Percentiles rank a stretch among this genome's conserved stretches.
phyloP scores from a whole-genome alignment of 345 rosid genomes.

The Conringia planisiliqua region DNA sequence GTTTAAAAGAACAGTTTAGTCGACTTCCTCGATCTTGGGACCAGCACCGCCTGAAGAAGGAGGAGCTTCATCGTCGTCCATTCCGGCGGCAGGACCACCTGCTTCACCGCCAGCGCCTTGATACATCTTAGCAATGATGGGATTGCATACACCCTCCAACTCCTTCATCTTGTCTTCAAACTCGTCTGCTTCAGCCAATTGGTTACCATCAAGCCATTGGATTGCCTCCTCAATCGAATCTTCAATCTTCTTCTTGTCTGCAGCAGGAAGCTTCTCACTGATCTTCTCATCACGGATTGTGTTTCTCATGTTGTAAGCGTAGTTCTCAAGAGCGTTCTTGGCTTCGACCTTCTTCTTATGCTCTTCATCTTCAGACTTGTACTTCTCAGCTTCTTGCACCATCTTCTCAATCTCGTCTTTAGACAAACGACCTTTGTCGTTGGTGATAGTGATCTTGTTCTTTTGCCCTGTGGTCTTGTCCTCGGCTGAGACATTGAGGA shows the following conservation, averaged over 20 bases:
- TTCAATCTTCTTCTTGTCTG: constrained; percentile 52
- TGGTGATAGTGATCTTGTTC: not conserved
- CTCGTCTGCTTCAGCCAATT: constrained; percentile 51
- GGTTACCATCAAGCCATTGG: constrained; percentile 58
- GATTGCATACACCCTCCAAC: not conserved
- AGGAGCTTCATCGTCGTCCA: not conserved
- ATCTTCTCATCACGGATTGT: constrained; percentile 49
- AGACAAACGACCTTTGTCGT: not conserved
- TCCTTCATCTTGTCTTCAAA: constrained; percentile 27
- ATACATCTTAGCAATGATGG: not conserved
- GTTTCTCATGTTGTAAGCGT: constrained; percentile 50
- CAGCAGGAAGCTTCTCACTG: constrained; percentile 37
- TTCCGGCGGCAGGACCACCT: not conserved
- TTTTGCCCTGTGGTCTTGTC: not conserved
- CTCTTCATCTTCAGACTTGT: not conserved
- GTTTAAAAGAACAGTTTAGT: not conserved
- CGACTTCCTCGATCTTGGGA: too few relatives aligned
- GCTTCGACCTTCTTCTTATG: not conserved
- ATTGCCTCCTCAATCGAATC: constrained; percentile 43
- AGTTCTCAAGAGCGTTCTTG: not conserved
- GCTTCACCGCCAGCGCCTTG: not conserved
- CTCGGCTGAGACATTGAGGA: not conserved
- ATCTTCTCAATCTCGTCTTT: not conserved
- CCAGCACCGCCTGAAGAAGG: not conserved
- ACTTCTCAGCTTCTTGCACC: not conserved